Percentiles rank a stretch among this genome's conserved stretches.
phyloP scores from a whole-genome alignment of 768 basidiomycete genomes.

The Sutorius australiensis region DNA sequence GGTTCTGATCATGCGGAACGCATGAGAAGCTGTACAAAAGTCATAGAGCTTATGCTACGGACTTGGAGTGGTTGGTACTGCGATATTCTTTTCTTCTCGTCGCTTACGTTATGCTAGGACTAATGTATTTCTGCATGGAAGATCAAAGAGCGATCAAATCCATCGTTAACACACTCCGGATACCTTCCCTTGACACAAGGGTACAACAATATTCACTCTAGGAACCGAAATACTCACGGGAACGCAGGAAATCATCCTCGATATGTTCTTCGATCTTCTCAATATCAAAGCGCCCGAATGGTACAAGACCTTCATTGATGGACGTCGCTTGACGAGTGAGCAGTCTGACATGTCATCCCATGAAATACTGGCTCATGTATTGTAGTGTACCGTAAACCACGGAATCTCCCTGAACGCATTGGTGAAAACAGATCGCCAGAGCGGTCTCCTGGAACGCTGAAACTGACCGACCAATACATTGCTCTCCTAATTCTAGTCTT shows the following conservation, averaged over 20 bases:
- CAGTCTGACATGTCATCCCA: background rate
- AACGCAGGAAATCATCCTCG: constrained; percentile 81
- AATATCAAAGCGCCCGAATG: constrained; percentile 91
- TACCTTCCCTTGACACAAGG: constrained; percentile 83
- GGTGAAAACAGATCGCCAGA: constrained; percentile 43
- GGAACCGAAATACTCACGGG: constrained; percentile 10
- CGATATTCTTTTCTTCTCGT: background rate
- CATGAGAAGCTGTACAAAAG: constrained; percentile 71
- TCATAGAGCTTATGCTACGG: constrained; percentile 79
- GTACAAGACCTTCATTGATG: constrained; percentile 90
- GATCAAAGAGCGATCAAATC: constrained; percentile 82
- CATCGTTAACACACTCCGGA: constrained; percentile 78
- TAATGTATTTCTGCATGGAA: constrained; percentile 93
- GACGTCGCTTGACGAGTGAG: constrained; percentile 82
- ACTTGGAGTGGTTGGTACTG: constrained; percentile 84
- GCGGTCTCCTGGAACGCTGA: constrained; percentile 54
- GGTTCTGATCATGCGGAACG: constrained; percentile 73
- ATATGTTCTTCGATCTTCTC: constrained; percentile 91
- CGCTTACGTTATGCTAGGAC: constrained; percentile 44
- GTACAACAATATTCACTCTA: constrained; percentile 37
- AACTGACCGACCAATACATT: constrained; percentile 90
- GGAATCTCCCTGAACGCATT: constrained; percentile 31
- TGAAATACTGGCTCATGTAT: background rate
- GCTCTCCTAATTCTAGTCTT: constrained; percentile 81
- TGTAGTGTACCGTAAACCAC: constrained; percentile 64